Conservation (phyloP, 73 alveolate species). For the Blepharisma japonicum region DNA sequence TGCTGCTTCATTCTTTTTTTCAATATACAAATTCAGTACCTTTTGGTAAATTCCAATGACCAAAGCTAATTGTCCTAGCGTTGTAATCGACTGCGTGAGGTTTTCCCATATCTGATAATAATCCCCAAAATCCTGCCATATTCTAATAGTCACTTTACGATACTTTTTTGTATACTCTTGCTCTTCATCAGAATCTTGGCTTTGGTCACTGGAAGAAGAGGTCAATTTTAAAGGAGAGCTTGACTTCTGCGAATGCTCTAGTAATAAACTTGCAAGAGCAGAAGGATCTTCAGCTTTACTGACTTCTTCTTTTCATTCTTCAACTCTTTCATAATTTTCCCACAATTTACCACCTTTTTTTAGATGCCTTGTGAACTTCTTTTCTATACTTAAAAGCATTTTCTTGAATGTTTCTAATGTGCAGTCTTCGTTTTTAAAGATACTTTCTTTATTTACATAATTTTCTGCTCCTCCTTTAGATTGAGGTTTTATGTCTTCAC, state of each 20-base stretch:
- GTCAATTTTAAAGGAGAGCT: not conserved
- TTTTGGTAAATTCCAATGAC: too few relatives aligned
- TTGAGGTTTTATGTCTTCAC: not conserved
- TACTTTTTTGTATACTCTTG: not conserved
- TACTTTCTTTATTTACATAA: not conserved
- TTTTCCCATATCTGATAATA: not conserved
- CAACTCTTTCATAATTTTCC: not conserved
- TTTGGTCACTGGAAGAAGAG: not conserved
- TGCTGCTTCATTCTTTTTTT: too few relatives aligned
- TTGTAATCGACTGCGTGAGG: not conserved
- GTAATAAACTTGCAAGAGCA: not conserved
- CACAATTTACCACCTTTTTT: not conserved
- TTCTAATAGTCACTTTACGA: constrained; percentile 3
- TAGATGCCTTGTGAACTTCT: not conserved
- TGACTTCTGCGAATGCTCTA: not conserved
- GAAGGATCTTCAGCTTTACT: not conserved
- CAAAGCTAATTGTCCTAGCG: too few relatives aligned
- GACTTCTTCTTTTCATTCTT: not conserved
- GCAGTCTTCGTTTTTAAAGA: not conserved
- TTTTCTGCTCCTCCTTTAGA: not conserved
- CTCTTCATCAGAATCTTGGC: not conserved
- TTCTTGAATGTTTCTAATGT: not conserved
- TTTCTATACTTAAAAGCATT: not conserved
- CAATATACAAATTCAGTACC: too few relatives aligned
- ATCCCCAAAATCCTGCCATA: constrained; percentile 20